A percentile compares a stretch with the other conserved stretches of the same genome.
phyloP scores from a whole-genome alignment of 2,329 filamentous ascomycete genomes.

The Fonsecaea pugnacius region DNA sequence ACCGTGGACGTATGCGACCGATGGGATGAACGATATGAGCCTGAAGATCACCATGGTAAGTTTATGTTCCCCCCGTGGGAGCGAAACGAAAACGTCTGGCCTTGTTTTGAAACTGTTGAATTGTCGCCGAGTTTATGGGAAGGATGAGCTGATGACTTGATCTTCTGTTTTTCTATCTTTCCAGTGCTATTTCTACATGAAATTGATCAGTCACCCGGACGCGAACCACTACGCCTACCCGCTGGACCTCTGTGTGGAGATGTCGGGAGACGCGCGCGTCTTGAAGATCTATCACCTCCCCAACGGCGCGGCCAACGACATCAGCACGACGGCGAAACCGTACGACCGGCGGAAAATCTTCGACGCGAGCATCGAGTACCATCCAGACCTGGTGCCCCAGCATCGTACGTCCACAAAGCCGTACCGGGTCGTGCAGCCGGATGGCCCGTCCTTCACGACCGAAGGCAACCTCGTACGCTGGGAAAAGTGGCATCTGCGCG shows the following conservation, averaged over 20 bases:
- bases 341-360: slow-evolving; percentile 53
- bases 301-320: slow-evolving; percentile 46
- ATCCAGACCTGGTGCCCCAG: slow-evolving; percentile 41
- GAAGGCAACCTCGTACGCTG: slow-evolving; percentile 43
- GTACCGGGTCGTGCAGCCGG: slow-evolving; percentile 44
- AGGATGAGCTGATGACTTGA: too few species aligned
- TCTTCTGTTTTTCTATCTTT: background rate
- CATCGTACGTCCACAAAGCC: slow-evolving; percentile 45
- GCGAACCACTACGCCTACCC: slow-evolving; percentile 65
- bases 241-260: slow-evolving; percentile 58
- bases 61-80: slow-evolving; percentile 5
- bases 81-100: too few species aligned
- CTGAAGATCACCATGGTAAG: slow-evolving; percentile 56
- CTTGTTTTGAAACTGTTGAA: too few species aligned
- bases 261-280: slow-evolving; percentile 56
- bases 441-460: slow-evolving; percentile 44
- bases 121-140: too few species aligned
- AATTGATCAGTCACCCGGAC: slow-evolving; percentile 49
- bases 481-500: slow-evolving; percentile 52
- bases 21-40: slow-evolving; percentile 58
- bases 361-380: slow-evolving; percentile 43
- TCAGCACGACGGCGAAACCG: slow-evolving; percentile 43
- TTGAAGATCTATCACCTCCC: slow-evolving; percentile 57
- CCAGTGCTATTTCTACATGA: slow-evolving; percentile 48
- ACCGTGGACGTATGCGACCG: slow-evolving; percentile 61